A percentile compares a stretch with the other conserved stretches of the same genome.
Evolutionary conservation across 805 yeast genomes (phyloP).

Genomic region (Myxozyma mucilagina): DNA sequence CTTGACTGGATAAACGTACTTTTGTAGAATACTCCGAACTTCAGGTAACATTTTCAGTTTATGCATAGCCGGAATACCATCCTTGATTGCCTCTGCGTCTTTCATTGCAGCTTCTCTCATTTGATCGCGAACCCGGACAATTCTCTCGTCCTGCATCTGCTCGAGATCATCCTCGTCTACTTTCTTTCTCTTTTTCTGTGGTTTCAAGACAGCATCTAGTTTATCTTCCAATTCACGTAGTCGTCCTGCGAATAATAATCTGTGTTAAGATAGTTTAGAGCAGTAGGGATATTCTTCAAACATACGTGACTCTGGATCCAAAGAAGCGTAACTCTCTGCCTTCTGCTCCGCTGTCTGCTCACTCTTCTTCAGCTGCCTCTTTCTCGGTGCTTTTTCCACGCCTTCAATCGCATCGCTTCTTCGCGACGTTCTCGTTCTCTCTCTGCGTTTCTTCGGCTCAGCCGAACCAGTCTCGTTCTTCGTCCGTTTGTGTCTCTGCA

Average conservation of each 20-base stretch:
- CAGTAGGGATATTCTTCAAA: neutral
- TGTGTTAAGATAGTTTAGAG: neutral
- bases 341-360: slow-evolving; percentile 14
- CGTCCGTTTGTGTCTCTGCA: slow-evolving; percentile 41
- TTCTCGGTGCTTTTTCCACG: neutral
- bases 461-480: slow-evolving; percentile 20
- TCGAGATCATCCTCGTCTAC: slow-evolving; percentile 92
- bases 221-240: slow-evolving; percentile 79
- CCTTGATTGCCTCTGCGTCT: slow-evolving; percentile 54
- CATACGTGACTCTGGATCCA: slow-evolving; percentile 24
- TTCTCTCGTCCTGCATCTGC: slow-evolving; percentile 89
- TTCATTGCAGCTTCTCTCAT: slow-evolving; percentile 75
- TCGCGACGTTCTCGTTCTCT: slow-evolving; percentile 18
- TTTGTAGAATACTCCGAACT: slow-evolving; percentile 72
- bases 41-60: slow-evolving; percentile 78
- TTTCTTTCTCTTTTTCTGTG: slow-evolving; percentile 54
- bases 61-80: slow-evolving; percentile 68
- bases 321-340: slow-evolving; percentile 3
- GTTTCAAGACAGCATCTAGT: slow-evolving; percentile 75
- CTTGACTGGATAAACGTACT: slow-evolving; percentile 38
- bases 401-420: slow-evolving; percentile 1
- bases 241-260: slow-evolving; percentile 44
- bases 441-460: slow-evolving; percentile 23
- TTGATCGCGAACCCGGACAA: slow-evolving; percentile 74
- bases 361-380: slow-evolving; percentile 22